Percentiles rank a stretch among this genome's conserved stretches.
Conservation (phyloP, 495 filamentous ascomycete species). For the Aspergillus campestris region DNA sequence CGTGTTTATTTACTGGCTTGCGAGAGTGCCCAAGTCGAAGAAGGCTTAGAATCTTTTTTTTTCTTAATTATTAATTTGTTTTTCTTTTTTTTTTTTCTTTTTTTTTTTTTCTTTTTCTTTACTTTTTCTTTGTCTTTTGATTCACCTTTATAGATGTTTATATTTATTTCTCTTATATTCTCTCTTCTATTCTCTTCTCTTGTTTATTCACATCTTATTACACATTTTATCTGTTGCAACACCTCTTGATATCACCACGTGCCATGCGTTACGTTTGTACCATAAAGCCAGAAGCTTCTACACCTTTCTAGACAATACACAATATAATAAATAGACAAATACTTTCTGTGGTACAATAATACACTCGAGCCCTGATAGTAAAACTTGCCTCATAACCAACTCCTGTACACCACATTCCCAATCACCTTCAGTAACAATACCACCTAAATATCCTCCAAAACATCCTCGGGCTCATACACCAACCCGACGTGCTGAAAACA, state of each 20-base stretch:
- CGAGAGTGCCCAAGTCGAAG: slow-evolving; percentile 60
- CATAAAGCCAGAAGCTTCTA: no score
- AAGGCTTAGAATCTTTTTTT: slow-evolving; percentile 33
- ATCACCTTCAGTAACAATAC: no score
- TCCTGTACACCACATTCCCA: neutral
- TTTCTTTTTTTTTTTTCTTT: neutral
- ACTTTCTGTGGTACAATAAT: no score
- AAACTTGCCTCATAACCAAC: neutral
- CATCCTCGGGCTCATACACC: slow-evolving; percentile 6
- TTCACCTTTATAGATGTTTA: neutral
- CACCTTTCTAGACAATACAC: no score
- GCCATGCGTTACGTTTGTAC: no score
- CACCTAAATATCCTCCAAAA: no score
- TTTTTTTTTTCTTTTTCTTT: neutral
- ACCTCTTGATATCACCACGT: no score
- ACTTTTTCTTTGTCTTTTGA: slow-evolving; percentile 3
- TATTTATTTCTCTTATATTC: slow-evolving; percentile 1
- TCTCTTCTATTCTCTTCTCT: slow-evolving; percentile 2
- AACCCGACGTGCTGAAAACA: slow-evolving; percentile 1
- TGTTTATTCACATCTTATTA: neutral
- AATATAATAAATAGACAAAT: no score
- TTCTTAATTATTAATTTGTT: slow-evolving; percentile 4
- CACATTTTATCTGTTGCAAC: no score
- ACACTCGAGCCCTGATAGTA: no score
- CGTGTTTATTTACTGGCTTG: slow-evolving; percentile 69